Conservation (phyloP, 177 flowering plant species). For the Vitis hybrid region DNA sequence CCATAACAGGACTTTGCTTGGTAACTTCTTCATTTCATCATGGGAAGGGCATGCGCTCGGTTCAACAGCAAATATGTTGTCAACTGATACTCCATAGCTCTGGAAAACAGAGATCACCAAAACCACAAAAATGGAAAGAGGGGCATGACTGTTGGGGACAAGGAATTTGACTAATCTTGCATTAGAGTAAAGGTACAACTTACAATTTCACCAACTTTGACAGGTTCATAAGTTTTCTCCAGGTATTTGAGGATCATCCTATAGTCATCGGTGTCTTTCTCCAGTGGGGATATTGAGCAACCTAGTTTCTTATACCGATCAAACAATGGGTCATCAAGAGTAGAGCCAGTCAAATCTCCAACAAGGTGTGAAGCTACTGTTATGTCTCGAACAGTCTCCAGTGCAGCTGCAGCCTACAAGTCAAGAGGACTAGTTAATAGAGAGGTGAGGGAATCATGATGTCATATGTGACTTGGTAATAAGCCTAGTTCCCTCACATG, state of each 20-base stretch:
- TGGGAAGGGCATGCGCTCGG: slow-evolving; percentile 49
- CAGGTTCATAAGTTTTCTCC: slow-evolving; percentile 77
- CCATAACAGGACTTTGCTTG: slow-evolving; percentile 82
- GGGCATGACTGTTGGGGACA: too few species aligned
- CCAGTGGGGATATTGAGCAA: slow-evolving; percentile 51
- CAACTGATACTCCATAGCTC: slow-evolving; percentile 64
- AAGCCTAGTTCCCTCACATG: slow-evolving; percentile 41
- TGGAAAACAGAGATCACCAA: slow-evolving; percentile 19
- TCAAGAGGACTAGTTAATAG: background rate
- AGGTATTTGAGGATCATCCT: slow-evolving; percentile 67
- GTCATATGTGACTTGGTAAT: background rate
- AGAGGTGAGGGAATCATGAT: background rate
- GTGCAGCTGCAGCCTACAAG: slow-evolving; percentile 60
- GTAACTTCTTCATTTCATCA: slow-evolving; percentile 67
- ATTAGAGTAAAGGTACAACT: slow-evolving; percentile 4
- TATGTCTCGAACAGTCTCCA: slow-evolving; percentile 65
- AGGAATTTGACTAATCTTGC: too few species aligned
- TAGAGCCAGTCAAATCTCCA: slow-evolving; percentile 73
- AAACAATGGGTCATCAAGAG: slow-evolving; percentile 68
- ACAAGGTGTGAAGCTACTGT: slow-evolving; percentile 60
- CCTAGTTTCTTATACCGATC: slow-evolving; percentile 56
- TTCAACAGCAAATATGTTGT: slow-evolving; percentile 59
- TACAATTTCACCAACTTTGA: slow-evolving; percentile 64
- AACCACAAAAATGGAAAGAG: background rate
- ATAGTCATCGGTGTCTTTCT: slow-evolving; percentile 65